phyloP scores from a whole-genome alignment of 1,139 yeast genomes.

The Pneumocystis sp. region DNA sequence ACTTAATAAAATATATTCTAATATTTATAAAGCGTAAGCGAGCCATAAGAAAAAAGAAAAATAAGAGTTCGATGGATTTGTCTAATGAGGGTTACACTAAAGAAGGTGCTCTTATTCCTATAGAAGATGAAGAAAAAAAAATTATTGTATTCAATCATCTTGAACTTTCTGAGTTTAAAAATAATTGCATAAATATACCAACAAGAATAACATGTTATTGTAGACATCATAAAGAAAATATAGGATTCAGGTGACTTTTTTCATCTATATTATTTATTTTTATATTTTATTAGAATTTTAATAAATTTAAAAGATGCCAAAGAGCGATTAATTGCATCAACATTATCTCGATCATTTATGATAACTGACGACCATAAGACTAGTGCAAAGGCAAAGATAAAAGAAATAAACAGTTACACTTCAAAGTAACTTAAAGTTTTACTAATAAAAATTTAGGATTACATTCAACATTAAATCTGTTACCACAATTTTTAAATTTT shows the following conservation, averaged over 20 bases:
- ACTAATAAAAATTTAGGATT: background rate
- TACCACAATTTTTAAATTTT: background rate
- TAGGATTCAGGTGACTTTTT: constrained; percentile 42
- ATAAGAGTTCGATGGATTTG: constrained; percentile 14
- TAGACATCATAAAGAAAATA: constrained; percentile 76
- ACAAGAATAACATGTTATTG: constrained; percentile 90
- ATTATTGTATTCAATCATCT: constrained; percentile 84
- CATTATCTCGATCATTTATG: constrained; percentile 58
- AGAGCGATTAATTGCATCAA: constrained; percentile 56
- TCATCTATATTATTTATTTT: background rate
- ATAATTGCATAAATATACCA: constrained; percentile 49
- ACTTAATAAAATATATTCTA: constrained; percentile 1
- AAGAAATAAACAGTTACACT: background rate
- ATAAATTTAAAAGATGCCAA: constrained; percentile 50
- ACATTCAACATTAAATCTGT: background rate
- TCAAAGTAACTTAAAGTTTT: background rate
- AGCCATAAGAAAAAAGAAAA: background rate
- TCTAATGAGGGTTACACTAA: constrained; percentile 31
- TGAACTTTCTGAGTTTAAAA: constrained; percentile 65
- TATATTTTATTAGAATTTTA: constrained; percentile 31
- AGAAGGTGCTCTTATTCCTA: constrained; percentile 58
- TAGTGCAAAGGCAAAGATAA: constrained; percentile 13
- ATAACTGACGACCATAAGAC: constrained; percentile 86
- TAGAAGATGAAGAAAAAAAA: constrained; percentile 55
- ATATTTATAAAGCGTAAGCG: constrained; percentile 2